Evolutionary conservation across 495 filamentous ascomycete species (phyloP).

Genomic region (Neurospora sp.): DNA sequence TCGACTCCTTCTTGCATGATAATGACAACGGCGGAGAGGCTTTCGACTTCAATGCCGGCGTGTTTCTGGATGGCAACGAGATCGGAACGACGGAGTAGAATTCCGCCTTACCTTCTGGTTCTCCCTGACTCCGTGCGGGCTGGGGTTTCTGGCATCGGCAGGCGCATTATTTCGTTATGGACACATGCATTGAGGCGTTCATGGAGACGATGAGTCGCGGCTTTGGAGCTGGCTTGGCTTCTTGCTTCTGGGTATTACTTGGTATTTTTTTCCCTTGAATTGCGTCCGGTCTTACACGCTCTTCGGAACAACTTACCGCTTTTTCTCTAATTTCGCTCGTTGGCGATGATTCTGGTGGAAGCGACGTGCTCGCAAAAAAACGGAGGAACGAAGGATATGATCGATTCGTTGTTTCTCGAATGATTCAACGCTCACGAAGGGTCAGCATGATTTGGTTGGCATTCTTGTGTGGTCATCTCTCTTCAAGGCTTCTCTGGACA

Average conservation of each 20-base stretch:
- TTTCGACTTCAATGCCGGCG: constrained; percentile 36
- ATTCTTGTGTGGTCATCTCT: neutral
- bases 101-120: constrained; percentile 2
- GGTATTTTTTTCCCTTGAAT: neutral
- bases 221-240: neutral
- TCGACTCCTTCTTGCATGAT: constrained; percentile 81
- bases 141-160: constrained; percentile 31
- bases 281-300: neutral
- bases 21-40: constrained; percentile 24
- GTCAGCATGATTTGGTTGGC: neutral
- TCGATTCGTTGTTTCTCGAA: neutral
- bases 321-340: neutral
- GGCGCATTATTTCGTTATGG: neutral
- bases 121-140: constrained; percentile 40
- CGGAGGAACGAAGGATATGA: neutral
- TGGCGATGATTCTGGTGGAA: neutral
- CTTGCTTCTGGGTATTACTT: neutral
- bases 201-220: neutral
- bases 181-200: neutral
- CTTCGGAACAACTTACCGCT: neutral
- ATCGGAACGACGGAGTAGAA: constrained; percentile 41
- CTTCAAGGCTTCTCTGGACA: neutral
- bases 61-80: constrained; percentile 31
- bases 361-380: neutral
- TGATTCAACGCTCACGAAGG: neutral